These are phyloP conservation scores for Pseudovirgaria hyperparasitica DNA, from an alignment of 2,329 filamentous ascomycete species.

Conservation along the genomic window DNA sequence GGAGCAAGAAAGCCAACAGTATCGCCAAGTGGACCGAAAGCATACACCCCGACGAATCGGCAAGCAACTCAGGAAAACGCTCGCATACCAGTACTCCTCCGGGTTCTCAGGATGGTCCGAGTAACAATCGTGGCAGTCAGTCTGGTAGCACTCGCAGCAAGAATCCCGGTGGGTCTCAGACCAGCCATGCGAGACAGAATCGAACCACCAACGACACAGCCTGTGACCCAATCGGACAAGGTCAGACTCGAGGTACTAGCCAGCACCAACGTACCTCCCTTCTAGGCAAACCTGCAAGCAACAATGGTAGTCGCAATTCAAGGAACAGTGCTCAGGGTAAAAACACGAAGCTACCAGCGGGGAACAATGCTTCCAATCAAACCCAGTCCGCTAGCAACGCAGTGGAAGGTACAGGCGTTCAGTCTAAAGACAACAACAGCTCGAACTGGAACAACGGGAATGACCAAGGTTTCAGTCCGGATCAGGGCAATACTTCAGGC, in stretches of 20 bases:
- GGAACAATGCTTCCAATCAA: not conserved
- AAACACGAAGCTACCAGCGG: too few relatives aligned
- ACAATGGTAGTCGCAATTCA: not conserved
- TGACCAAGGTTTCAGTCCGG: conserved; percentile 1
- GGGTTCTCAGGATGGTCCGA: not conserved
- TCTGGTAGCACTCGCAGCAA: not conserved
- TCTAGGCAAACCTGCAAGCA: not conserved
- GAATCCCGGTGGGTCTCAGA: not conserved
- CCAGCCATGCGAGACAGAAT: not conserved
- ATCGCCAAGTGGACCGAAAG: too few relatives aligned
- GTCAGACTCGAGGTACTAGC: too few relatives aligned
- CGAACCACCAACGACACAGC: not conserved
- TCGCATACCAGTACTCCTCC: too few relatives aligned
- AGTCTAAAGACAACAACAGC: not conserved
- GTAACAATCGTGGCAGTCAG: not conserved
- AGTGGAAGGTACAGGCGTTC: conserved; percentile 3
- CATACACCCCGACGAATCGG: too few relatives aligned
- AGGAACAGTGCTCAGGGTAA: not conserved
- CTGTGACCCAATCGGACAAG: conserved; percentile 1
- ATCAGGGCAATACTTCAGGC: not conserved
- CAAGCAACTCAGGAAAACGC: too few relatives aligned
- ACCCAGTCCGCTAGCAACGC: not conserved
- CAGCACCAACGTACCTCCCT: not conserved
- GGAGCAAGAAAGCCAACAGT: too few relatives aligned
- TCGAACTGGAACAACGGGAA: conserved; percentile 2